These are phyloP conservation scores for Botrytis tulipae DNA, from an alignment of 2,329 filamentous ascomycete genomes.

Conservation along the genomic window DNA sequence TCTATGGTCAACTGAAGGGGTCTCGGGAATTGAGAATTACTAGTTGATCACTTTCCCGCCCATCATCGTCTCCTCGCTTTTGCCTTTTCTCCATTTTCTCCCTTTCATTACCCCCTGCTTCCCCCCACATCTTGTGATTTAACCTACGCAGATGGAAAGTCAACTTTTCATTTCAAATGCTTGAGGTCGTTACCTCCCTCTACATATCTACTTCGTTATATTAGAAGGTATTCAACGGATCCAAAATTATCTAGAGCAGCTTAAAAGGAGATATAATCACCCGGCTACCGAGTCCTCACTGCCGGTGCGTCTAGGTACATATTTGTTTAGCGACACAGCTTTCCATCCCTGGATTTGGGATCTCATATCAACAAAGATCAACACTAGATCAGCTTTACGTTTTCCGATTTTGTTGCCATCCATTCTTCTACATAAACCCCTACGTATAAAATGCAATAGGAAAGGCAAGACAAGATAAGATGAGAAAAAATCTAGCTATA, in stretches of 20 bases:
- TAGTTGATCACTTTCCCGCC: too few species aligned
- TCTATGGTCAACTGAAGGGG: too few species aligned
- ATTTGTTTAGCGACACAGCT: not conserved
- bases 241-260: not conserved
- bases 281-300: not conserved
- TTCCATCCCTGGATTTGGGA: not conserved
- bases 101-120: not conserved
- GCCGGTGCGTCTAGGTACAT: not conserved
- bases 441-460: not conserved
- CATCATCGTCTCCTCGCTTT: not conserved
- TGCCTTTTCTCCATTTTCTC: not conserved
- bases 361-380: not conserved
- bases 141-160: accelerated
- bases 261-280: not conserved
- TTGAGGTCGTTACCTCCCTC: not conserved
- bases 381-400: not conserved
- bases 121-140: not conserved
- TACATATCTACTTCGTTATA: not conserved
- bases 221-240: not conserved
- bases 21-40: too few species aligned
- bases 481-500: not conserved
- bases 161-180: not conserved
- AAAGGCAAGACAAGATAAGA: not conserved
- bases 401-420: not conserved
- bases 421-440: not conserved